phyloP scores from a whole-genome alignment of 768 basidiomycete genomes.

The Lepiota venenata region DNA sequence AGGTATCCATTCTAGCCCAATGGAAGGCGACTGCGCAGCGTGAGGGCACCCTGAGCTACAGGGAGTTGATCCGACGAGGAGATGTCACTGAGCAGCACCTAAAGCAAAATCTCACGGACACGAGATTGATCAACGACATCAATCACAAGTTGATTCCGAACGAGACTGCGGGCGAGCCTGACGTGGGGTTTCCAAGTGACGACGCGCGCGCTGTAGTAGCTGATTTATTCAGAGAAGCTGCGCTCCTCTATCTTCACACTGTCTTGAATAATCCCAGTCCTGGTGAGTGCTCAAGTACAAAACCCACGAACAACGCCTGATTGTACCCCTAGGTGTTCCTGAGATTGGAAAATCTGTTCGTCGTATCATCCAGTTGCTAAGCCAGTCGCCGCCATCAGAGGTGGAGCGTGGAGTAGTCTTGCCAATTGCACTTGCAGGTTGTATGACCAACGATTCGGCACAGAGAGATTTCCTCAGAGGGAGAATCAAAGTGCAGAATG shows the following conservation, averaged over 20 bases:
- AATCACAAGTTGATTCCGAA: constrained; percentile 27
- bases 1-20: constrained; percentile 65
- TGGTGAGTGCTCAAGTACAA: constrained; percentile 38
- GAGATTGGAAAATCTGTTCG: constrained; percentile 64
- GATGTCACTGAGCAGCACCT: constrained; percentile 68
- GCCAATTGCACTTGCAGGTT: constrained; percentile 71
- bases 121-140: constrained; percentile 27
- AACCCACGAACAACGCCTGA: neutral
- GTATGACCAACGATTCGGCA: constrained; percentile 63
- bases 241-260: constrained; percentile 66
- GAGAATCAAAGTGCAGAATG: constrained; percentile 51
- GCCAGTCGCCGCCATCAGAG: constrained; percentile 51
- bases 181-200: constrained; percentile 29
- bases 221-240: constrained; percentile 63
- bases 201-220: constrained; percentile 47
- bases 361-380: constrained; percentile 47
- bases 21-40: constrained; percentile 70
- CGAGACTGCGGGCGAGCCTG: constrained; percentile 25
- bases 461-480: constrained; percentile 57
- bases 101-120: constrained; percentile 36
- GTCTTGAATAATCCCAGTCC: constrained; percentile 67
- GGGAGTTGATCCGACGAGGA: constrained; percentile 73
- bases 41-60: constrained; percentile 66
- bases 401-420: constrained; percentile 68
- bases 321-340: constrained; percentile 50